phyloP scores from a whole-genome alignment of 2,329 filamentous ascomycete species.

The Lasiodiplodia gonubiensis region DNA sequence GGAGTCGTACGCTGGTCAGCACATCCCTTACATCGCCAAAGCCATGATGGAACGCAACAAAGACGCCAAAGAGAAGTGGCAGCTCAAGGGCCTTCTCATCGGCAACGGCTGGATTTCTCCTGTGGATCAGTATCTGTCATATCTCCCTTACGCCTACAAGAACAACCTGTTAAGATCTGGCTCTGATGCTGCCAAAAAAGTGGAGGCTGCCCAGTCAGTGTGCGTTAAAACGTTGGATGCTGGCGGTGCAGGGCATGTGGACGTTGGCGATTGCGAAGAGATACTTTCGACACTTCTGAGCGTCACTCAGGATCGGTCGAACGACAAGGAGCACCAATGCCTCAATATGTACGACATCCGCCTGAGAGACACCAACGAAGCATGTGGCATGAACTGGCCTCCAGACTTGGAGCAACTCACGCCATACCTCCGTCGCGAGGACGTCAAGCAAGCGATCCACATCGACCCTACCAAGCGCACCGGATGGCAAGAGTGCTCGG shows the following conservation, averaged over 20 bases:
- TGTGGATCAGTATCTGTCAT: conserved; percentile 85
- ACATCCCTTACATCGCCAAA: conserved; percentile 96
- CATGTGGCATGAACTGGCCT: conserved; percentile 98
- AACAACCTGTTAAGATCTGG: conserved; percentile 73
- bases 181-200: conserved; percentile 65
- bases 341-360: conserved; percentile 98
- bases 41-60: conserved; percentile 89
- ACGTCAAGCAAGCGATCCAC: conserved; percentile 81
- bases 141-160: conserved; percentile 80
- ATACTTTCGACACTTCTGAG: conserved; percentile 76
- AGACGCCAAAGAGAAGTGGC: conserved; percentile 66
- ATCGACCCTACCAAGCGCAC: conserved; percentile 80
- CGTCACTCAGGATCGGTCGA: conserved; percentile 63
- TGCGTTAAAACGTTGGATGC: conserved; percentile 69
- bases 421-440: conserved; percentile 81
- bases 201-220: conserved; percentile 71
- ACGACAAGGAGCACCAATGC: conserved; percentile 65
- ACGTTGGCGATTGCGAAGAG: conserved; percentile 73
- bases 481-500: conserved; percentile 91
- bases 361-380: conserved; percentile 72
- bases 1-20: conserved; percentile 95
- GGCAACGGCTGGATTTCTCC: conserved; percentile 98
- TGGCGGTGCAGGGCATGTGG: conserved; percentile 66
- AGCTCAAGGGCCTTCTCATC: conserved; percentile 83
- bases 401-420: conserved; percentile 79